phyloP scores from a whole-genome alignment of 2,329 filamentous ascomycete species.

The Diaporthe amygdali region DNA sequence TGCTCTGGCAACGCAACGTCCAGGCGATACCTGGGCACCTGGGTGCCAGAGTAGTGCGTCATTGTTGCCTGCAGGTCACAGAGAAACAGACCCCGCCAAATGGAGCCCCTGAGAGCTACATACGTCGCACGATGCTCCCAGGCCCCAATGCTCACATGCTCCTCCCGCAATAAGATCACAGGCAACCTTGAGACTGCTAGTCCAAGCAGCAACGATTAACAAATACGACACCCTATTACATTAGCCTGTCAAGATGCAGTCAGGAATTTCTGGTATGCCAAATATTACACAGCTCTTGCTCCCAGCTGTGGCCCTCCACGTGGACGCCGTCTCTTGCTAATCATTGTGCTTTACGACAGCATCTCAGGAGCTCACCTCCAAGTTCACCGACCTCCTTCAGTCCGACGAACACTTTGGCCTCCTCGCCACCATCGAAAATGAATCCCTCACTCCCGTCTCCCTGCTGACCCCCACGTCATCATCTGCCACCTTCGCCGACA shows the following conservation, averaged over 20 bases:
- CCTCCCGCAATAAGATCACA: neutral
- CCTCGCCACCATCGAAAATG: slow-evolving; percentile 71
- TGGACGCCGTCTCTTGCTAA: neutral
- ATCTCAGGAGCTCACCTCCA: slow-evolving; percentile 75
- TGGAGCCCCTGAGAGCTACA: slow-evolving; percentile 13
- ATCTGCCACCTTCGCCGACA: slow-evolving; percentile 63
- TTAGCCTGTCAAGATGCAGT: slow-evolving; percentile 23
- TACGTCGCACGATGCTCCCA: slow-evolving; percentile 8
- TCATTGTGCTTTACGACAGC: slow-evolving; percentile 49
- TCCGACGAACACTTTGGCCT: slow-evolving; percentile 70
- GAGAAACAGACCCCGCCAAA: neutral
- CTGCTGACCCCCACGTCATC: slow-evolving; percentile 58
- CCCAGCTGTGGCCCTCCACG: neutral
- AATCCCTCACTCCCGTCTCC: slow-evolving; percentile 67
- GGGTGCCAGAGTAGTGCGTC: too few species aligned
- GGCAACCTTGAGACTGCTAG: neutral
- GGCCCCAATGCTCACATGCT: neutral
- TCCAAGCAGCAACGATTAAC: neutral
- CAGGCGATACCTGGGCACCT: too few species aligned
- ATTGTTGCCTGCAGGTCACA: slow-evolving; percentile 10
- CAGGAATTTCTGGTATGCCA: slow-evolving; percentile 26
- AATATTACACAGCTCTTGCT: too few species aligned
- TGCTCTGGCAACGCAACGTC: slow-evolving; percentile 4
- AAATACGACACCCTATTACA: neutral
- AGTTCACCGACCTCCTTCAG: slow-evolving; percentile 73